A percentile compares a stretch with the other conserved stretches of the same genome.
phyloP scores from a whole-genome alignment of 768 basidiomycete genomes.

The Trametes villosa region DNA sequence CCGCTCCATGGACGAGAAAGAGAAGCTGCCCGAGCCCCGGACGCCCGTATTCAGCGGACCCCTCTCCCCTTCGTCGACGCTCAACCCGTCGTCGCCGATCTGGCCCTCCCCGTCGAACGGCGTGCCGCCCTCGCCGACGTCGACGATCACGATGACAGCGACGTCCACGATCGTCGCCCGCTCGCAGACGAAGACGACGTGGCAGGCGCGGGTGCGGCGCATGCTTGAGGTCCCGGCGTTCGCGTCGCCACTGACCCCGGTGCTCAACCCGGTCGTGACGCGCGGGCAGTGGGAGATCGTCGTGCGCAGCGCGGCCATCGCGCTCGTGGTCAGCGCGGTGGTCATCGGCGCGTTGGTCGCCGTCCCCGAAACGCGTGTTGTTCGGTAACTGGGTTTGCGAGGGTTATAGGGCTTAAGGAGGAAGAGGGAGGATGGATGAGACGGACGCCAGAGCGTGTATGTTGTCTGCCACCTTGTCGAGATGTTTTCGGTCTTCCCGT shows the following conservation, averaged over 20 bases:
- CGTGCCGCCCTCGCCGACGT: slow-evolving; percentile 8
- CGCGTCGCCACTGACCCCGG: slow-evolving; percentile 65
- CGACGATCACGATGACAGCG: not conserved
- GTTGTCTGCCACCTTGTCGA: too few species aligned
- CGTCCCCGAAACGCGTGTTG: slow-evolving; percentile 33
- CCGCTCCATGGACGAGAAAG: not conserved
- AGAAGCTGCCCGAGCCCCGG: slow-evolving; percentile 6
- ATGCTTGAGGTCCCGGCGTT: slow-evolving; percentile 71
- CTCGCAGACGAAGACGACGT: slow-evolving; percentile 8
- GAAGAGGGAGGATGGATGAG: too few species aligned
- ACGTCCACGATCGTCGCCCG: not conserved
- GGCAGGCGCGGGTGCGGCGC: slow-evolving; percentile 45
- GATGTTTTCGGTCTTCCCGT: too few species aligned
- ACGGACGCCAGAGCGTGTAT: too few species aligned
- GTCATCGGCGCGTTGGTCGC: slow-evolving; percentile 40
- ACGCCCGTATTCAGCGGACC: slow-evolving; percentile 13
- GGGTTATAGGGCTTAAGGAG: too few species aligned
- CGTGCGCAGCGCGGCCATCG: slow-evolving; percentile 56
- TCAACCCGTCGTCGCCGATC: slow-evolving; percentile 1
- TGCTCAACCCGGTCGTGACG: slow-evolving; percentile 70
- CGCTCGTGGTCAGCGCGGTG: slow-evolving; percentile 43
- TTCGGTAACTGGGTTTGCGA: not conserved
- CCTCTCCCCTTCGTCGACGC: slow-evolving; percentile 17
- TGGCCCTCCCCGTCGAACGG: slow-evolving; percentile 1
- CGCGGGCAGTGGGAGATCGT: slow-evolving; percentile 90